Evolutionary conservation across 1,284 basidiomycete species (phyloP).

Genomic region (Ceratobasidium sp.): DNA sequence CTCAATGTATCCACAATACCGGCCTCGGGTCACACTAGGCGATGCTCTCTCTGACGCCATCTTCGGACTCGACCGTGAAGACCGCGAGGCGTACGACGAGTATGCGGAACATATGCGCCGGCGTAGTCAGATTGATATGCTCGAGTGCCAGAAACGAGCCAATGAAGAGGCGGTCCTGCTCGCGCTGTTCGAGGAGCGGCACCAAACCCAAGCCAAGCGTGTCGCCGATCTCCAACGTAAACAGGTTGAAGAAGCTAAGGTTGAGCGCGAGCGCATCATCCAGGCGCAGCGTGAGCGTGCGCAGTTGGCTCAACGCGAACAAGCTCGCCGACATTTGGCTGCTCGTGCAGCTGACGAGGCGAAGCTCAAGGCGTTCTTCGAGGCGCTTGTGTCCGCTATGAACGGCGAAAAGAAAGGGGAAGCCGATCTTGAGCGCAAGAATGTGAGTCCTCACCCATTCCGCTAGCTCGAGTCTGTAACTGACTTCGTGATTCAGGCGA

Average conservation of each 20-base stretch:
- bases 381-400: constrained; percentile 15
- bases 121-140: constrained; percentile 17
- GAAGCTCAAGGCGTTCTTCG: constrained; percentile 29
- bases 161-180: constrained; percentile 10
- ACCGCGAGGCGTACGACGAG: constrained; percentile 10
- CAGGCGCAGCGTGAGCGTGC: no score
- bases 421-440: constrained; percentile 40
- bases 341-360: constrained; percentile 32
- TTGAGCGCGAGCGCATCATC: constrained; percentile 16
- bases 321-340: constrained; percentile 28
- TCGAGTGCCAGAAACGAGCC: constrained; percentile 29
- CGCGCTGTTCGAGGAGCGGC: constrained; percentile 32
- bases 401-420: background rate
- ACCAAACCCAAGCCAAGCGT: constrained; percentile 24
- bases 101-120: constrained; percentile 34
- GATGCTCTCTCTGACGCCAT: constrained; percentile 21
- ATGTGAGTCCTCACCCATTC: constrained; percentile 14
- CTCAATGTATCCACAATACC: constrained; percentile 14
- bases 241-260: constrained; percentile 28
- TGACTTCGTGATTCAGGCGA: constrained; percentile 31
- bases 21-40: background rate
- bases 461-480: constrained; percentile 13
- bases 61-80: constrained; percentile 8
- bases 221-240: constrained; percentile 20
- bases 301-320: constrained; percentile 10